Conservation (phyloP, 106 monocot genomes). For the Dactylorhiza incarnata region DNA sequence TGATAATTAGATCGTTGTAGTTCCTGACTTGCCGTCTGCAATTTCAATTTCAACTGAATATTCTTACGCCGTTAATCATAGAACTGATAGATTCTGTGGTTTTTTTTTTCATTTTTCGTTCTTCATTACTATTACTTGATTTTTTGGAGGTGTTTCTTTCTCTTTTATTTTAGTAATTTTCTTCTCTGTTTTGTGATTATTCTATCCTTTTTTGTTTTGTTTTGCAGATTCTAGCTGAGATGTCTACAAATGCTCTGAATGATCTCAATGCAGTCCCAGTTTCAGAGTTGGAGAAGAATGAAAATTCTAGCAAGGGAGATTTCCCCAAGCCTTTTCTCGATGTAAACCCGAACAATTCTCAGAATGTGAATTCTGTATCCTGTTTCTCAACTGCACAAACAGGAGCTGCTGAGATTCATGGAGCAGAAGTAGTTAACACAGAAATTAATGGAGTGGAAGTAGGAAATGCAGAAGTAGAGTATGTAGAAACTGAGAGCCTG, state of each 20-base stretch:
- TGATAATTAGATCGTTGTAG: neutral
- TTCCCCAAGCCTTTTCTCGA: conserved; percentile 29
- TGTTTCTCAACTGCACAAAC: conserved; percentile 13
- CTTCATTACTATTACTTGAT: neutral
- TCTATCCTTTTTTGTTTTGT: neutral
- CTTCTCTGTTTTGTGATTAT: neutral
- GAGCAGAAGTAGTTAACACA: conserved; percentile 22
- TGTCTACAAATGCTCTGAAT: conserved; percentile 51
- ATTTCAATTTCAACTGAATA: neutral
- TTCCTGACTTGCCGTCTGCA: neutral
- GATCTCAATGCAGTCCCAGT: conserved; percentile 39
- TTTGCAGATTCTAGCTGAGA: conserved; percentile 19
- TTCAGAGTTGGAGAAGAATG: conserved; percentile 31
- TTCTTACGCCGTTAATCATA: neutral
- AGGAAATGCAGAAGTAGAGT: conserved; percentile 68
- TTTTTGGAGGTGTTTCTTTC: neutral
- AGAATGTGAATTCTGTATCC: conserved; percentile 20
- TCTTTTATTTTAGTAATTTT: neutral
- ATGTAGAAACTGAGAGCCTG: conserved; percentile 78
- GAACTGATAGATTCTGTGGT: neutral
- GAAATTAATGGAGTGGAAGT: conserved; percentile 32
- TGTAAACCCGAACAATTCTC: conserved; percentile 26
- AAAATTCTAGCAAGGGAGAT: conserved; percentile 32
- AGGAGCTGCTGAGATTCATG: conserved; percentile 24
- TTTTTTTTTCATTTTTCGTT: neutral